Base-by-base conservation (phyloP, 768 basidiomycete genomes). In the Leccinum barrowsii region DNA sequence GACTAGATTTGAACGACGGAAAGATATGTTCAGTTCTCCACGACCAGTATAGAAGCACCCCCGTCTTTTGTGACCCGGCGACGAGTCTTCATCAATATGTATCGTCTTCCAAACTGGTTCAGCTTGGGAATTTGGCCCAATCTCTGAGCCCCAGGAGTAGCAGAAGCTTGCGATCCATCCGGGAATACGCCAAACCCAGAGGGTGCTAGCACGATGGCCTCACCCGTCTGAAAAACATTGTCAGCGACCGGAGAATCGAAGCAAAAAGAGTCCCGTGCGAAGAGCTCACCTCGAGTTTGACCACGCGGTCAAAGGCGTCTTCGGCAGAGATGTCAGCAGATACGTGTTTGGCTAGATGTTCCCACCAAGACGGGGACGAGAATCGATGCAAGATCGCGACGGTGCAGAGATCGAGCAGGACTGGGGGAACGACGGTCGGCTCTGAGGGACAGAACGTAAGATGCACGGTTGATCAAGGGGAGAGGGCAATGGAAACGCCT, bases 291-390 rank as follows among this genome's bases (percentile, higher is more conserved):
- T 86, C 78, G 2, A 90, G 75, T 54, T 67, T 81, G 13, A 87
- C 87, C 10, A 90, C 82, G 52, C 80, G 77, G 59, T 89, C 83
- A 58, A 90, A 89, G 0, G 82, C 85, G 37, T 86, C 83, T 1
- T 75, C 78, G 6, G 75, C 72, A 1, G 80, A 79, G 55, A 88
- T 78, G 59, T 87, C 81, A 0, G 85, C 84, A 0, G 85, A 83
- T 4, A 90, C 85, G 63, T 89, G 87, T 19, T 84, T 81, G 1
- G 80, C 75, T 1, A 90, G 66, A 62, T 90, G 86, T 0, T 84
- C 78, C 84, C 86, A 87, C 89, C 89, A 90, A 2, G 85, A 77
- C 0, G 86, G 85, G 0, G 89, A 90, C 0, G 87, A 87, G 68
- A 90, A 90, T 1, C 89, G 77, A 61, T 90, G 89, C 2, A 89